A percentile compares a stretch with the other conserved stretches of the same genome.
Conservation (phyloP, 2,329 filamentous ascomycete genomes). For the Stagonosporopsis vannaccii region DNA sequence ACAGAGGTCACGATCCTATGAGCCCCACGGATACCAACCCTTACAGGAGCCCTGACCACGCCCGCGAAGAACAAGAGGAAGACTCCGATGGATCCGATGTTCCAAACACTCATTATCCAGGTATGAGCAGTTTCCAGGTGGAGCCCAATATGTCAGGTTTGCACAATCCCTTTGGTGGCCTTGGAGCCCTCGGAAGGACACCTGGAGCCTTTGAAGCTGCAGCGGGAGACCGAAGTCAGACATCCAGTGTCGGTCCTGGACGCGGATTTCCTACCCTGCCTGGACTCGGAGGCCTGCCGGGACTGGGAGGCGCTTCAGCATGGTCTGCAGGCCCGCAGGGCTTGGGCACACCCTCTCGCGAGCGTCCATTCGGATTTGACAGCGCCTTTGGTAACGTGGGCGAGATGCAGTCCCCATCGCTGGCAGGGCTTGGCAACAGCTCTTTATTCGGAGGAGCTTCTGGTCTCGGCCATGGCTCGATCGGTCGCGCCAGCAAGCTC, state of each 20-base stretch:
- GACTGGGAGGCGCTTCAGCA: constrained; percentile 66
- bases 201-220: constrained; percentile 60
- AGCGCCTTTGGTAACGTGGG: constrained; percentile 75
- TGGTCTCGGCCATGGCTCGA: constrained; percentile 65
- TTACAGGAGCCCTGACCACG: constrained; percentile 87
- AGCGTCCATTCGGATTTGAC: constrained; percentile 61
- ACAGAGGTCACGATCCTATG: constrained; percentile 69
- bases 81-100: constrained; percentile 64
- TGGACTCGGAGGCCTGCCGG: constrained; percentile 64
- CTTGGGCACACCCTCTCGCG: constrained; percentile 75
- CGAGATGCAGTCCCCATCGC: constrained; percentile 78
- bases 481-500: constrained; percentile 80
- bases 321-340: constrained; percentile 72
- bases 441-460: constrained; percentile 67
- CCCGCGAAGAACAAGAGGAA: constrained; percentile 70
- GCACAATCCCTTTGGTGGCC: constrained; percentile 63
- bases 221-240: constrained; percentile 89
- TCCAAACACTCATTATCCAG: constrained; percentile 59
- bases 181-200: constrained; percentile 58
- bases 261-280: constrained; percentile 73
- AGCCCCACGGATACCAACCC: constrained; percentile 97
- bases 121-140: constrained; percentile 61
- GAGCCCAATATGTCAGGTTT: constrained; percentile 53
- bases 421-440: constrained; percentile 69
- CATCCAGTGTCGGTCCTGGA: constrained; percentile 79